Evolutionary conservation across 2,329 filamentous ascomycete species (phyloP), one percentile per base, ranked within the genome.

Genomic region (Furcasterigmium sp.): DNA sequence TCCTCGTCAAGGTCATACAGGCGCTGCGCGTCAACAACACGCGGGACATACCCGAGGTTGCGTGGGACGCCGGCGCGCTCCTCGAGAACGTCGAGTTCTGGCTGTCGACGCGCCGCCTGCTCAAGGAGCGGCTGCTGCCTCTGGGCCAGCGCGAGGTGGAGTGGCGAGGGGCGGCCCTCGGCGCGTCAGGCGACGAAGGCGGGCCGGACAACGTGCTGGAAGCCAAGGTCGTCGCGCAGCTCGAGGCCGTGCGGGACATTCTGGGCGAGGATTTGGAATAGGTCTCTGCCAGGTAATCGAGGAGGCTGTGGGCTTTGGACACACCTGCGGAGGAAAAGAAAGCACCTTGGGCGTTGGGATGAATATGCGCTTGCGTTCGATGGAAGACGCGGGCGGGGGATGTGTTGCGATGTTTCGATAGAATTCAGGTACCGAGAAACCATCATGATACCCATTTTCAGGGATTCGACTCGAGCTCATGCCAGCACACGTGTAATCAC

Each of bases 41-140:
- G n/a, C 79, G 84, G 18, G 83, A 89, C 19, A 82, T 96, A 2
- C 78, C 84, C 13, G 71, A 78, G 8, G 72, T 96, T 7, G 74
- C 80, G 41, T 95, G 88, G 83, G 88, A 96, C 57, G 73, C 78
- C 11, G 72, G 75, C 1, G 72, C 73, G 2, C 76, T 94, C 37
- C 76, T 85, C 51, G 91, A 95, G 59, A 89, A 93, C 54, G 79
- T 94, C 5, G 88, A 95, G 52, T 87, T 86, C 51, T 88, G 88
- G 75, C 67, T 96, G 28, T 75, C 80, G 21, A 82, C 82, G 42
- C 76, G 82, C 45, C 80, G 80, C 51, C 68, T 84, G 43, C 68
- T 96, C 44, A 76, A 84, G 41, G 83, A 88, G 50, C 75, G 86
- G 21, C 77, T 95, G 38, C 71, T 91, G 40, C 82, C 90, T 1